Conservation (phyloP, 495 filamentous ascomycete species). For the Talaromyces proteolyticus region DNA sequence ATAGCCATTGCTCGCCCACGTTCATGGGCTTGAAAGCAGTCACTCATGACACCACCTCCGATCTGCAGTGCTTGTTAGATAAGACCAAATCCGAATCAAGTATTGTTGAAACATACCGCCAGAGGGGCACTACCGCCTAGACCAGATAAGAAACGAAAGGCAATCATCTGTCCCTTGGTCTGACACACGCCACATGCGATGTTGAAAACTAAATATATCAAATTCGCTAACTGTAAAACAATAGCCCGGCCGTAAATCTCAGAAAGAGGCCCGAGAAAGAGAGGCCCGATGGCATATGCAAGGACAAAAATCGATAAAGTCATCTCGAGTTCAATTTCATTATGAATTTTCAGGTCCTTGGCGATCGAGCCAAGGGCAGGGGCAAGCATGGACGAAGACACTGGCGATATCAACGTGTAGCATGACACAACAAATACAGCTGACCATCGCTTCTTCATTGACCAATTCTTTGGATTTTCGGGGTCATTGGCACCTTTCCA, state of each 20-base stretch:
- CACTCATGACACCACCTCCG: conserved; percentile 55
- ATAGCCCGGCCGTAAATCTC: conserved; percentile 68
- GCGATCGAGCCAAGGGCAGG: conserved; percentile 54
- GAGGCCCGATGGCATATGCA: conserved; percentile 65
- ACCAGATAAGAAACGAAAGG: conserved; percentile 51
- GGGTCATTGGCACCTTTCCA: conserved; percentile 54
- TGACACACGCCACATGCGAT: conserved; percentile 46
- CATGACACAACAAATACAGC: conserved; percentile 50
- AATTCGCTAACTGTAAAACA: conserved; percentile 55
- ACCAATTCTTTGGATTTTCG: conserved; percentile 57
- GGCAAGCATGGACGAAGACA: conserved; percentile 67
- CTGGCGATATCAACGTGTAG: conserved; percentile 70
- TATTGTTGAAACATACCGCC: conserved; percentile 43
- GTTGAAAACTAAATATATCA: conserved; percentile 61
- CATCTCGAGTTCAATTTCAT: conserved; percentile 48
- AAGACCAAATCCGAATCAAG: neutral
- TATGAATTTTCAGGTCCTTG: conserved; percentile 54
- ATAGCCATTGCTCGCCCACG: conserved; percentile 59
- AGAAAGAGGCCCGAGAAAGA: conserved; percentile 64
- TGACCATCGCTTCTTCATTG: conserved; percentile 52
- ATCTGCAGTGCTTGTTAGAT: conserved; percentile 20
- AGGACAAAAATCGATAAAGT: conserved; percentile 69
- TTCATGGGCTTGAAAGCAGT: conserved; percentile 58
- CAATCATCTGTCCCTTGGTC: conserved; percentile 47
- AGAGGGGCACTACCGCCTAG: conserved; percentile 51